A percentile compares a stretch with the other conserved stretches of the same genome.
phyloP scores from a whole-genome alignment of 495 filamentous ascomycete genomes.

The Talaromyces thailandensis region DNA sequence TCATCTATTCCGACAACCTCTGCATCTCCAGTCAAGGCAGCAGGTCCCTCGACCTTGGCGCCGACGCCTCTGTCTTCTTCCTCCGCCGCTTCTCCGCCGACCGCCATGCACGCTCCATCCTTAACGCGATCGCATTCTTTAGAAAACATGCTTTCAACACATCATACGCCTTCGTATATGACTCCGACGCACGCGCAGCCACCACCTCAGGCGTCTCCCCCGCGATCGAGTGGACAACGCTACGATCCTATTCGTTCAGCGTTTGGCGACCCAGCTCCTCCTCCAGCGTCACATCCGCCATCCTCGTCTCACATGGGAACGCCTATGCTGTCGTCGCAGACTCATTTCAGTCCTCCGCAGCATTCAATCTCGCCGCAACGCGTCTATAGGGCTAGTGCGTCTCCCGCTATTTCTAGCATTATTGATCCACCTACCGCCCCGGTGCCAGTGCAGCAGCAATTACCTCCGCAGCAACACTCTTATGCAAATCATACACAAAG shows the following conservation, averaged over 20 bases:
- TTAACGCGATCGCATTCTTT: constrained; percentile 6
- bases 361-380: constrained; percentile 25
- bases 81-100: constrained; percentile 9
- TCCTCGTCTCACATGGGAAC: constrained; percentile 47
- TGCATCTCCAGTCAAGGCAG: constrained; percentile 15
- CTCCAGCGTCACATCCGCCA: constrained; percentile 33
- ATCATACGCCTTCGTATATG: constrained; percentile 8
- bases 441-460: constrained; percentile 24
- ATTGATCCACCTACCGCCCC: constrained; percentile 62
- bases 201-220: constrained; percentile 18
- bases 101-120: constrained; percentile 2
- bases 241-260: constrained; percentile 78
- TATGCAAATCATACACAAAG: constrained; percentile 1
- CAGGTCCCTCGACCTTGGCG: constrained; percentile 14
- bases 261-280: constrained; percentile 48
- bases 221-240: constrained; percentile 59
- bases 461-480: constrained; percentile 11
- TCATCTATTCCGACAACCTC: constrained; percentile 10
- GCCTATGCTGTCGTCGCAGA: constrained; percentile 35
- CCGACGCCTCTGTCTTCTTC: constrained; percentile 13
- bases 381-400: constrained; percentile 65
- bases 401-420: constrained; percentile 81
- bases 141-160: neutral
- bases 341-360: constrained; percentile 26
- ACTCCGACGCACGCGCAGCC: constrained; percentile 24